Percentiles rank a stretch among this genome's conserved stretches.
These are phyloP conservation scores for Mortierella sp. DNA, from an alignment of 371 early-diverging fungal species.

Conservation along the genomic window DNA sequence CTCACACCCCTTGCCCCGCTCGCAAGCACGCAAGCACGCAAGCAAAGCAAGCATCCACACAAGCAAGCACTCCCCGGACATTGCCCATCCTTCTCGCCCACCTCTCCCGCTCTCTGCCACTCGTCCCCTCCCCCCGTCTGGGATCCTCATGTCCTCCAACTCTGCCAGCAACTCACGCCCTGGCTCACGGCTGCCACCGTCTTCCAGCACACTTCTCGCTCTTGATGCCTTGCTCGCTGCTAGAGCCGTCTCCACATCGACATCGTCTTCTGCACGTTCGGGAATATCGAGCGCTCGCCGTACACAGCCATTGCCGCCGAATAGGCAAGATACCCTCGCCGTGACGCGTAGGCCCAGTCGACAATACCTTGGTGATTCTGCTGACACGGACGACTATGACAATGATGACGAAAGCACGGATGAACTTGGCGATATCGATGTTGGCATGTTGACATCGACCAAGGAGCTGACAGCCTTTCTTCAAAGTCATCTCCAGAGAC, in stretches of 20 bases:
- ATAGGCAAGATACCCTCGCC: constrained; percentile 10
- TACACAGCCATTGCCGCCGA: constrained; percentile 10
- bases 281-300: background rate
- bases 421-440: background rate
- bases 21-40: too few relatives aligned
- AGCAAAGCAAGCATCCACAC: too few relatives aligned
- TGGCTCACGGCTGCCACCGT: background rate
- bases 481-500: constrained; percentile 12
- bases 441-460: background rate
- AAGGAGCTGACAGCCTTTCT: constrained; percentile 8
- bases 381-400: constrained; percentile 3
- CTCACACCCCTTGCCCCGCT: too few relatives aligned
- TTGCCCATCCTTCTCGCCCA: too few relatives aligned
- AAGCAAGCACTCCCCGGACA: too few relatives aligned
- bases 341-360: too few relatives aligned
- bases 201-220: constrained; percentile 7
- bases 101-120: background rate
- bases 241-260: background rate
- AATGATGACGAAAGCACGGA: constrained; percentile 3
- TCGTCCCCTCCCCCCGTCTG: background rate
- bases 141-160: background rate
- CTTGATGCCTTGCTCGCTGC: constrained; percentile 18
- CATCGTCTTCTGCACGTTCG: background rate
- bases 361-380: background rate
- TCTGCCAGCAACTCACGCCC: background rate